Conservation (phyloP, 495 filamentous ascomycete genomes). For the Xylaria grammica region DNA sequence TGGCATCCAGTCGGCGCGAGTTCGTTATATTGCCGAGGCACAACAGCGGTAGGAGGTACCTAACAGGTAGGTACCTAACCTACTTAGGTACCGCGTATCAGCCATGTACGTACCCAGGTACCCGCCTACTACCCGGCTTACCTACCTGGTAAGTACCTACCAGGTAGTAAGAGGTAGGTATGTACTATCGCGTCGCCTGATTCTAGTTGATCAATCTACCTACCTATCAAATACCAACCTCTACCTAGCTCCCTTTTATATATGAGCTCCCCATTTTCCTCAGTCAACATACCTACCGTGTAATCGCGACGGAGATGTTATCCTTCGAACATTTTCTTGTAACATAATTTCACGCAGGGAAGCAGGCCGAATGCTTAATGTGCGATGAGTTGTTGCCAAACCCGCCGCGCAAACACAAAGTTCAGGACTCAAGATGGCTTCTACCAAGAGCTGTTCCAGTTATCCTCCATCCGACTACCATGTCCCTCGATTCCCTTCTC, state of each 20-base stretch:
- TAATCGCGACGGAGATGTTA: slow-evolving; percentile 9
- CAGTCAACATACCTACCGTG: slow-evolving; percentile 7
- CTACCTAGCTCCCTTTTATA: neutral
- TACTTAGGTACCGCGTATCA: no score
- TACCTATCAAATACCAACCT: neutral
- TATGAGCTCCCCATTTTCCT: neutral
- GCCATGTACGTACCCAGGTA: neutral
- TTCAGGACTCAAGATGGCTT: slow-evolving; percentile 28
- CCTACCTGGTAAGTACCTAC: no score
- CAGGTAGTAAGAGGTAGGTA: no score
- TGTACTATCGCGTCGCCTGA: no score
- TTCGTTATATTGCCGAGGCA: slow-evolving; percentile 16
- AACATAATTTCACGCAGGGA: slow-evolving; percentile 12
- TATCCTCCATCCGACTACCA: slow-evolving; percentile 68
- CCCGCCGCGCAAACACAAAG: neutral
- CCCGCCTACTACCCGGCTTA: no score
- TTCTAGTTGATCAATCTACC: no score
- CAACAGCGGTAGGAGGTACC: neutral
- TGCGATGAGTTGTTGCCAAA: slow-evolving; percentile 10
- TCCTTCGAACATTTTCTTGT: neutral
- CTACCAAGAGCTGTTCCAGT: slow-evolving; percentile 42
- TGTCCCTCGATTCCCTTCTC: slow-evolving; percentile 81
- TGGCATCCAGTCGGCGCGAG: neutral
- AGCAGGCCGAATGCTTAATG: slow-evolving; percentile 19
- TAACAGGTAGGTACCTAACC: neutral